Evolutionary conservation across 2,329 filamentous ascomycete species (phyloP), one percentile per base, ranked within the genome.

Genomic region (Phaeosphaeriaceae sp.): DNA sequence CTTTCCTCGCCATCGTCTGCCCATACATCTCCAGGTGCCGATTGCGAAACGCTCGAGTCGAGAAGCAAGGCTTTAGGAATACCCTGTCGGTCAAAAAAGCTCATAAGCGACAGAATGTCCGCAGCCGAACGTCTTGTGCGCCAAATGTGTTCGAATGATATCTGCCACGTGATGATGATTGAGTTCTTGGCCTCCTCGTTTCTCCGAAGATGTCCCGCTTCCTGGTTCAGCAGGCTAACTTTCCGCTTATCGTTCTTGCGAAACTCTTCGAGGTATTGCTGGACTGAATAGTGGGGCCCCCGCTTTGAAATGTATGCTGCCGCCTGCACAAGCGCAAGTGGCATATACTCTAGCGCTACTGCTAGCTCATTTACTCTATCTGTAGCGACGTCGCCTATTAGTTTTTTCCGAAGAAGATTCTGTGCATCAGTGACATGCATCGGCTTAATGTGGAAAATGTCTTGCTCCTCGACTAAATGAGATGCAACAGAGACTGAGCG

Each of bases 51-150:
- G 23, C 11, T 36, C 33, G 34, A 33, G 29, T 28, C n/a, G 23
- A 17, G 30, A 8, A 44, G 49, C 30, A 21, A 26, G 52, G 8
- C 23, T 9, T 68, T 64, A 16, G 42, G 35, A 13, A 79, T 77
- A 6, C 66, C 73, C 50, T 79, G 70, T 13, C 66, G 61, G 43
- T 80, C 68, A 54, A 76, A 80, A 46, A 77, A 75, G 63, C 76
- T 77, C 72, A 80, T 79, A 0, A 80, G 64, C 1, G 74, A 75
- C 1, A 80, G 51, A n/a, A 79, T 58, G 15, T 78, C 63, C 3
- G 75, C 67, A 4, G 77, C 77, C 6, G 65, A 45, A 1, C 16
- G 54, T 18, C 50, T 15, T 0, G 3, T 50, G 1, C 55, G 43
- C 13, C 59, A 66, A 35, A 79, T 75, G 15, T 74, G 61, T 36